These are phyloP conservation scores for Talaromyces wortmannii DNA, from an alignment of 495 filamentous ascomycete genomes.

Conservation along the genomic window DNA sequence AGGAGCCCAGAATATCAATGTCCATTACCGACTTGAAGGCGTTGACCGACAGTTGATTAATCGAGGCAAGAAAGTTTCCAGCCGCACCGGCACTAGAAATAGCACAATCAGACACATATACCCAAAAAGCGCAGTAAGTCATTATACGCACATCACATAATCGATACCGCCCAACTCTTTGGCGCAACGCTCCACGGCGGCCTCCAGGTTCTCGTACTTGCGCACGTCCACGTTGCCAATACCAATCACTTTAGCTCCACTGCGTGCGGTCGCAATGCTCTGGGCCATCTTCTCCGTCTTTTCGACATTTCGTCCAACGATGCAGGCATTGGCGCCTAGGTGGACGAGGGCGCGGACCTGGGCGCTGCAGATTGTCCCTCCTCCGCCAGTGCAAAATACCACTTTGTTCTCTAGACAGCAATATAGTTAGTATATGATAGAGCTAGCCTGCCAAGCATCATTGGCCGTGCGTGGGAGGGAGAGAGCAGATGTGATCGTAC, in stretches of 20 bases:
- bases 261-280: conserved; percentile 71
- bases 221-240: conserved; percentile 83
- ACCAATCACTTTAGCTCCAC: conserved; percentile 76
- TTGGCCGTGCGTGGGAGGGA: neutral
- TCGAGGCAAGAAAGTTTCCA: conserved; percentile 91
- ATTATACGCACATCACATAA: conserved; percentile 71
- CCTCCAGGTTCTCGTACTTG: conserved; percentile 56
- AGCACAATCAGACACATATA: neutral
- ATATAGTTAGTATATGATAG: neutral
- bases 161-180: conserved; percentile 81
- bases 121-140: neutral
- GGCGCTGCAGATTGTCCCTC: conserved; percentile 86
- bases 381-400: conserved; percentile 91
- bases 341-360: conserved; percentile 88
- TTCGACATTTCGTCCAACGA: conserved; percentile 83
- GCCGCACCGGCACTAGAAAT: conserved; percentile 75
- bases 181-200: conserved; percentile 70
- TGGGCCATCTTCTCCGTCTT: conserved; percentile 77
- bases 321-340: conserved; percentile 88
- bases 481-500: conserved; percentile 26
- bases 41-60: conserved; percentile 72
- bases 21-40: conserved; percentile 96
- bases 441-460: neutral
- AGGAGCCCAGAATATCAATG: conserved; percentile 90
- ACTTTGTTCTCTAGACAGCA: conserved; percentile 66